Evolutionary conservation across 768 basidiomycete species (phyloP).

Genomic region (Amanita subjunquillea): DNA sequence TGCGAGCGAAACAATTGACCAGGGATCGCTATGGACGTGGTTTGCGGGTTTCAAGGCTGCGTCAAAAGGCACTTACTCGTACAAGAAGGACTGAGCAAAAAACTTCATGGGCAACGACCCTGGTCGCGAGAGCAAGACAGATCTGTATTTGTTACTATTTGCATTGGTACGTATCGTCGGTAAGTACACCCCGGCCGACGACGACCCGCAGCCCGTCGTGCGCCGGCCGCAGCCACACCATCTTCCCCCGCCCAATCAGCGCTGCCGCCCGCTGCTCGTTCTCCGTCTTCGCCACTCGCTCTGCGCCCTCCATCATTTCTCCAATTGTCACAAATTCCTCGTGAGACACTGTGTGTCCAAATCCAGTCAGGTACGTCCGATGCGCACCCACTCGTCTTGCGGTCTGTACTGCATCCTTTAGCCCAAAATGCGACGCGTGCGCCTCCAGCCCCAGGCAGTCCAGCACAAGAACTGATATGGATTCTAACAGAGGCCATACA

Average conservation of each 20-base stretch:
- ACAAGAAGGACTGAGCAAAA: constrained; percentile 43
- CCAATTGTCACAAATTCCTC: constrained; percentile 66
- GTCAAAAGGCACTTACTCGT: constrained; percentile 32
- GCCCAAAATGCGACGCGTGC: constrained; percentile 75
- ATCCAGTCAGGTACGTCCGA: constrained; percentile 66
- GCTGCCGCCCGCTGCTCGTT: constrained; percentile 31
- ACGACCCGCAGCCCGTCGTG: constrained; percentile 63
- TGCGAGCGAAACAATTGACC: constrained; percentile 86
- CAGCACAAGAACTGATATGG: constrained; percentile 52
- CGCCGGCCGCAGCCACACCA: constrained; percentile 58
- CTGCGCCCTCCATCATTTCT: constrained; percentile 32
- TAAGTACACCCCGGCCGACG: constrained; percentile 29
- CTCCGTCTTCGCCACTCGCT: constrained; percentile 20
- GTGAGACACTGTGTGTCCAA: constrained; percentile 69
- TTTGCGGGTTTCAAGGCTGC: background rate
- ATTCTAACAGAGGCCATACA: constrained; percentile 45
- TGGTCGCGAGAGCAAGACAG: constrained; percentile 9
- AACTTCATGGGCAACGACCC: constrained; percentile 41
- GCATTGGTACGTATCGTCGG: constrained; percentile 41
- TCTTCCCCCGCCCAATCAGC: constrained; percentile 35
- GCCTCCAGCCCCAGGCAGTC: constrained; percentile 61
- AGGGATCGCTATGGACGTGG: constrained; percentile 62
- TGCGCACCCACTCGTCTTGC: constrained; percentile 47
- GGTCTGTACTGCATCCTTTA: constrained; percentile 48
- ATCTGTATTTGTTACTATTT: constrained; percentile 1